These are phyloP conservation scores for Cornus suecica DNA, from an alignment of 148 eudicot species.

Conservation along the genomic window DNA sequence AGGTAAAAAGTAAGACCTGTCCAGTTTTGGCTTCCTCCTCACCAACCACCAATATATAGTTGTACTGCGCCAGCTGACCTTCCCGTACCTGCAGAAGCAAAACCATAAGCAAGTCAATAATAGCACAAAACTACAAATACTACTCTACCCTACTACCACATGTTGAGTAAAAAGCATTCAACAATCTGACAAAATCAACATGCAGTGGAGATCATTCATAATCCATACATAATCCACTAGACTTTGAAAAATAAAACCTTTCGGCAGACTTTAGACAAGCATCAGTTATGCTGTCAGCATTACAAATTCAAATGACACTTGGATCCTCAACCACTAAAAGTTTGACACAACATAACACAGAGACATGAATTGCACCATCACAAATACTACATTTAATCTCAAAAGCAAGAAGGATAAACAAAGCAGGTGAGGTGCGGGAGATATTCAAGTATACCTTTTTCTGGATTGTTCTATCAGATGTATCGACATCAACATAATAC, in stretches of 20 bases:
- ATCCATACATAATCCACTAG: too few species aligned
- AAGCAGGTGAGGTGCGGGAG: background rate
- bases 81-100: constrained; percentile 66
- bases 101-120: too few species aligned
- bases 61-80: constrained; percentile 89
- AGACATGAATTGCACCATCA: background rate
- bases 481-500: constrained; percentile 76
- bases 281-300: too few species aligned
- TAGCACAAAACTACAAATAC: too few species aligned
- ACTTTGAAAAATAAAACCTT: too few species aligned
- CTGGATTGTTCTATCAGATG: constrained; percentile 75
- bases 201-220: too few species aligned
- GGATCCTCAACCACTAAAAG: too few species aligned
- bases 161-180: too few species aligned
- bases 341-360: background rate
- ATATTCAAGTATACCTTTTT: constrained; percentile 56
- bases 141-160: background rate
- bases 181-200: too few species aligned
- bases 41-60: constrained; percentile 93
- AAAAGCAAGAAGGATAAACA: background rate
- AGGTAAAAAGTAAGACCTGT: constrained; percentile 18
- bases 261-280: too few species aligned
- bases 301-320: too few species aligned
- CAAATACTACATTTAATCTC: background rate
- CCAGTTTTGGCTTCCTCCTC: constrained; percentile 65